Conservation (phyloP, 371 early-diverging fungal species). For the Rhizopus microsporus region DNA sequence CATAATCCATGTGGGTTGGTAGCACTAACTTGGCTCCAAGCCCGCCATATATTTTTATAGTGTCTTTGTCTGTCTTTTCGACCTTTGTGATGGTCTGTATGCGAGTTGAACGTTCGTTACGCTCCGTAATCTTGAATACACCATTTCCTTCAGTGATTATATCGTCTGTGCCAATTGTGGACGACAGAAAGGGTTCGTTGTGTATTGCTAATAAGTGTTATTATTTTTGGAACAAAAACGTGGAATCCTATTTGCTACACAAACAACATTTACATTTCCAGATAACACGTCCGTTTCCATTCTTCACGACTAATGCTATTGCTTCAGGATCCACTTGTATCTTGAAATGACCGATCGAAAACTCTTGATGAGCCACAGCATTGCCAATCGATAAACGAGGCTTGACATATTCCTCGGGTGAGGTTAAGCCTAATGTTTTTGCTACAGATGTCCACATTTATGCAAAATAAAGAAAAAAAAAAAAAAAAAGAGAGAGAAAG, state of each 20-base stretch:
- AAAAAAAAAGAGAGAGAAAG: not conserved
- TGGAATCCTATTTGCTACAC: constrained; percentile 6
- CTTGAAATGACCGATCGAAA: constrained; percentile 26
- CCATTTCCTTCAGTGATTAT: constrained; percentile 28
- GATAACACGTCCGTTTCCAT: constrained; percentile 20
- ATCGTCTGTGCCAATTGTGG: constrained; percentile 31
- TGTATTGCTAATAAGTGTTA: constrained; percentile 31
- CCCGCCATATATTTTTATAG: constrained; percentile 32
- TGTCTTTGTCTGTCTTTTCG: constrained; percentile 15
- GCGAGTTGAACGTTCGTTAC: constrained; percentile 33
- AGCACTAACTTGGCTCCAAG: constrained; percentile 33
- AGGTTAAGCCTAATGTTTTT: constrained; percentile 23
- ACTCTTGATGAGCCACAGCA: constrained; percentile 28
- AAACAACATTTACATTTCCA: constrained; percentile 30
- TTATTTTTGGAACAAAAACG: constrained; percentile 12
- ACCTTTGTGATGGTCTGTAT: constrained; percentile 44
- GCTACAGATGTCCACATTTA: constrained; percentile 28
- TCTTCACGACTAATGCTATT: constrained; percentile 22
- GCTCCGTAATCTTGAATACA: constrained; percentile 32
- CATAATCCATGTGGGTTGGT: constrained; percentile 34
- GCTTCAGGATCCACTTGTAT: constrained; percentile 27
- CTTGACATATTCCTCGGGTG: constrained; percentile 24
- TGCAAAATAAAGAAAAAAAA: constrained; percentile 9
- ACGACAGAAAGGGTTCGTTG: constrained; percentile 41
- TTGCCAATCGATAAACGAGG: constrained; percentile 31